These are phyloP conservation scores for Diospyros lotus DNA, from an alignment of 148 eudicot species.

Conservation along the genomic window DNA sequence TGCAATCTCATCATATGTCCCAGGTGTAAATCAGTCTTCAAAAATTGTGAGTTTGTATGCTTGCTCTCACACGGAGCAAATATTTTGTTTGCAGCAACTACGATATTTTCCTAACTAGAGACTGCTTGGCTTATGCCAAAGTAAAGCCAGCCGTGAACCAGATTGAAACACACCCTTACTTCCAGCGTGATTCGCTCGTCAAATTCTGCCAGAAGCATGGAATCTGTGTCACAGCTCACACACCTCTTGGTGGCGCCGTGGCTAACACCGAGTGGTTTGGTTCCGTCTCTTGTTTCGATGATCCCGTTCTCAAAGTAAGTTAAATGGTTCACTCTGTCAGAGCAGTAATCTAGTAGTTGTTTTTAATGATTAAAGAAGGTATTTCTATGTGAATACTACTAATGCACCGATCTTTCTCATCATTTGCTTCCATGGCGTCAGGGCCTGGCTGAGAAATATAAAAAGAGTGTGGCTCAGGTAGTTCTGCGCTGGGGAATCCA, in stretches of 20 bases:
- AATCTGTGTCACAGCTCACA: conserved; percentile 79
- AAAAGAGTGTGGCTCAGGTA: conserved; percentile 71
- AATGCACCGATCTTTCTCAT: not conserved
- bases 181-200: conserved; percentile 86
- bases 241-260: conserved; percentile 87
- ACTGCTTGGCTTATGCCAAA: conserved; percentile 83
- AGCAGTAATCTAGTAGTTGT: not conserved
- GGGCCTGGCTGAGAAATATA: conserved; percentile 73
- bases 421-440: conserved; percentile 17
- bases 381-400: not conserved
- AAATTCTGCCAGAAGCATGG: conserved; percentile 89
- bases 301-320: conserved; percentile 73
- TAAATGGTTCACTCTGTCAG: conserved; percentile 2
- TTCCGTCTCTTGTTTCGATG: conserved; percentile 83
- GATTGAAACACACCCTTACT: conserved; percentile 93
- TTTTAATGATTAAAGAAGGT: not conserved
- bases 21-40: not conserved
- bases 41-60: not conserved
- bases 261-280: conserved; percentile 95
- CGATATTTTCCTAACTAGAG: conserved; percentile 80
- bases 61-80: not conserved
- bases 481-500: conserved; percentile 91
- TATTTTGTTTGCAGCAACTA: conserved; percentile 70
- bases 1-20: not conserved
- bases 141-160: conserved; percentile 97